Conservation (phyloP, 441 rosid species). For the Gossypium aridum region DNA sequence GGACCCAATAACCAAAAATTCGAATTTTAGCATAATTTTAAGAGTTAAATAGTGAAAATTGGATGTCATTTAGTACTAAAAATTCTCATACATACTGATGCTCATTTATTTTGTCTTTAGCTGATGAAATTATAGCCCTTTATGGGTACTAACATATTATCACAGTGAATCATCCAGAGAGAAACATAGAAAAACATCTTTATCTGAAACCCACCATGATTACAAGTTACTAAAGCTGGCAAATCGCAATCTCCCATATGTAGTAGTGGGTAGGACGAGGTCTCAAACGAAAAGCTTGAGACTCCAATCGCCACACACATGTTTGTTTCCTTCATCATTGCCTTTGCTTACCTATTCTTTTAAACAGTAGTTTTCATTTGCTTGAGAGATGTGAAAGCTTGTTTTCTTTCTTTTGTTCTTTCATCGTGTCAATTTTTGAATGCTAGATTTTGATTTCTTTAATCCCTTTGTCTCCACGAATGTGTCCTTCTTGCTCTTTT, state of each 20-base stretch:
- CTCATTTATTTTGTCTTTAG: neutral
- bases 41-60: too few species aligned
- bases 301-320: neutral
- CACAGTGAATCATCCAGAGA: neutral
- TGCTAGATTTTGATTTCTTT: neutral
- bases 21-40: too few species aligned
- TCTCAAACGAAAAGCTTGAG: neutral
- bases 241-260: neutral
- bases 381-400: constrained; percentile 1
- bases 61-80: too few species aligned
- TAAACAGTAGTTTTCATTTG: neutral
- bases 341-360: neutral
- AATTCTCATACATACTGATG: neutral
- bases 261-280: neutral
- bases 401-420: constrained; percentile 4
- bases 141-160: neutral
- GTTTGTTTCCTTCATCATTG: neutral
- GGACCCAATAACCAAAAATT: too few species aligned
- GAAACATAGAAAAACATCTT: neutral
- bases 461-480: constrained; percentile 5
- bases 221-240: neutral
- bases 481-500: neutral
- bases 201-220: constrained; percentile 6
- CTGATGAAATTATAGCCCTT: neutral
- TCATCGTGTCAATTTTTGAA: constrained; percentile 1